phyloP scores from a whole-genome alignment of 2,329 filamentous ascomycete genomes.

The Cladophialophora exuberans region DNA sequence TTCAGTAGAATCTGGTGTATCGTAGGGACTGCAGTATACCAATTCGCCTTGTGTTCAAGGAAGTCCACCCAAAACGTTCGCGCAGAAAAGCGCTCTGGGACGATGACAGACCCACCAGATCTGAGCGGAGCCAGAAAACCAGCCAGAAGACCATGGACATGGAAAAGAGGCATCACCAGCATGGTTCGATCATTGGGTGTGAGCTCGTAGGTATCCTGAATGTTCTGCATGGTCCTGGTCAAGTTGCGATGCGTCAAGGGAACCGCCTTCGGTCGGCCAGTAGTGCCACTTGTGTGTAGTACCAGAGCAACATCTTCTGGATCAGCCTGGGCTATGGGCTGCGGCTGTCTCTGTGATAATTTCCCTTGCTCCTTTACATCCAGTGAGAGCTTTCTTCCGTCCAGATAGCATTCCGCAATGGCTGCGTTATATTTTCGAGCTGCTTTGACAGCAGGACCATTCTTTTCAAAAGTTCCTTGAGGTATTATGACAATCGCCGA shows the following conservation, averaged over 20 bases:
- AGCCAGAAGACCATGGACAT: slow-evolving; percentile 85
- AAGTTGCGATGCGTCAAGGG: slow-evolving; percentile 73
- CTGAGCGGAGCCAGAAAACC: slow-evolving; percentile 77
- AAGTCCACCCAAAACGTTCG: slow-evolving; percentile 83
- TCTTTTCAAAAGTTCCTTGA: slow-evolving; percentile 66
- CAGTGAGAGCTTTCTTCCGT: slow-evolving; percentile 70
- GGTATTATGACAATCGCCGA: slow-evolving; percentile 79
- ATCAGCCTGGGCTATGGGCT: slow-evolving; percentile 58
- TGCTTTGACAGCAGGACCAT: slow-evolving; percentile 73
- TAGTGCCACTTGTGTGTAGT: slow-evolving; percentile 82
- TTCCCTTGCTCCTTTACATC: slow-evolving; percentile 78
- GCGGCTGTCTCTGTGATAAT: slow-evolving; percentile 51
- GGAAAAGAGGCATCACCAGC: slow-evolving; percentile 89
- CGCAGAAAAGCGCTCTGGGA: slow-evolving; percentile 79
- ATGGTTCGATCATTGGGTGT: slow-evolving; percentile 74
- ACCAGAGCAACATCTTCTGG: slow-evolving; percentile 82
- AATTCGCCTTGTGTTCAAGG: slow-evolving; percentile 73
- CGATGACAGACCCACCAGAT: slow-evolving; percentile 77
- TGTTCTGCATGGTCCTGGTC: slow-evolving; percentile 81
- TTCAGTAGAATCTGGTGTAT: slow-evolving; percentile 89
- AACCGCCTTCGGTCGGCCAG: slow-evolving; percentile 81
- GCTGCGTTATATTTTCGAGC: slow-evolving; percentile 78
- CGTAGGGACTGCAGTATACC: slow-evolving; percentile 92
- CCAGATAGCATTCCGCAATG: slow-evolving; percentile 86
- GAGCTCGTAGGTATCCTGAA: slow-evolving; percentile 75